Evolutionary conservation across 192 early-diverging fungal species (phyloP).

Genomic region (Backusella psychrophila): DNA sequence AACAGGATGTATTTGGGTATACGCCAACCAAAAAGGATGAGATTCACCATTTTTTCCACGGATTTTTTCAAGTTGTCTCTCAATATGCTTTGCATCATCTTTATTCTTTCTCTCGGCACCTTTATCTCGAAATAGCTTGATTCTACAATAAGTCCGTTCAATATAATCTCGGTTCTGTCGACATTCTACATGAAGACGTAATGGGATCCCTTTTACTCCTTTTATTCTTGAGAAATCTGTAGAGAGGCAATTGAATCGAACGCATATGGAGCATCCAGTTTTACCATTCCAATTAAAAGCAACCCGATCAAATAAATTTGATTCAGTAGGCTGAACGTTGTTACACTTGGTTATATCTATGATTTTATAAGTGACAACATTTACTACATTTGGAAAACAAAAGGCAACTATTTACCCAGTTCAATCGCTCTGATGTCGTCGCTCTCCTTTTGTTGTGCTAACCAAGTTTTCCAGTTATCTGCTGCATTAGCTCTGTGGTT

Average conservation of each 20-base stretch:
- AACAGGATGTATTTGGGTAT: constrained; percentile 25
- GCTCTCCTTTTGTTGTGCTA: constrained; percentile 61
- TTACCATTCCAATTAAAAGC: constrained; percentile 70
- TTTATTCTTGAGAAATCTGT: constrained; percentile 82
- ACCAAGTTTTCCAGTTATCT: constrained; percentile 72
- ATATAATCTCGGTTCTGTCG: constrained; percentile 17
- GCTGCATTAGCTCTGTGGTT: constrained; percentile 58
- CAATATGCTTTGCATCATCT: constrained; percentile 73
- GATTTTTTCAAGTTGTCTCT: constrained; percentile 65
- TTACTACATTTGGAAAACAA: background rate
- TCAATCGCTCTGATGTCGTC: constrained; percentile 61
- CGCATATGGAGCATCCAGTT: constrained; percentile 57
- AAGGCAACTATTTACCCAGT: constrained; percentile 40
- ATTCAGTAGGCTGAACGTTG: constrained; percentile 53
- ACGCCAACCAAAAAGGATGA: constrained; percentile 26
- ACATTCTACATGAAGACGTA: constrained; percentile 53
- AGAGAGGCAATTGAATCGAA: constrained; percentile 74
- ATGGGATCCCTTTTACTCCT: constrained; percentile 75
- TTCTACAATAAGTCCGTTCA: constrained; percentile 58
- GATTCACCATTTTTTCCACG: constrained; percentile 46
- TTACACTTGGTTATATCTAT: background rate
- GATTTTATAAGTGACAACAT: background rate
- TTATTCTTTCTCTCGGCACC: constrained; percentile 79
- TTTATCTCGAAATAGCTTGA: constrained; percentile 77
- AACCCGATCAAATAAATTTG: constrained; percentile 63